Base-by-base conservation (phyloP, 2,329 filamentous ascomycete genomes). In the Cercospora zeina region DNA sequence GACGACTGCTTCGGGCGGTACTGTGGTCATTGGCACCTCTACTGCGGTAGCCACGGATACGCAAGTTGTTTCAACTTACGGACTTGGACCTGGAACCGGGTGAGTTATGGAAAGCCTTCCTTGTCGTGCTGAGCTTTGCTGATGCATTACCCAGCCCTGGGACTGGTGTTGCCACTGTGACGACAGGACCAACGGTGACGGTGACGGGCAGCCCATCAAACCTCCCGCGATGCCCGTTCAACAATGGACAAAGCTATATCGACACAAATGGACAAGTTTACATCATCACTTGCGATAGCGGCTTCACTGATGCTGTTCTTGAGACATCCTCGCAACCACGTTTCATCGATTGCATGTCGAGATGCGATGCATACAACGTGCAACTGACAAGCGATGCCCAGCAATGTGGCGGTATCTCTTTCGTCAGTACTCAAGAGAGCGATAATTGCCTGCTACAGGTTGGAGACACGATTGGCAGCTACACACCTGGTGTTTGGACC, bases 351-450 rank as follows among this genome's bases (percentile, higher is more conserved):
- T 74, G 73, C 45, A 72, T 73, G 54, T 61, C 67, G 24, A 65
- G 70, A n/a, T 74, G 73, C 62, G 71, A 73, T 59, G 68, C 68
- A 64, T 73, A 69, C 63, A 74, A 74, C 53, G 51, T 19, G 2
- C 21, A 45, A 14, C n/a, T 42, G 37, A 39, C 24, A 4, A 37
- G 36, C 54, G 21, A 45, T 10, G 13, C 14, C 3, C 34, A 19
- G 19, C 34, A 47, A 30, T 75, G 73, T 55, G 50, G 64, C 4
- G 71, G 68, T 19, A 62, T 74, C 27, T 72, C 70, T 1, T 74
- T 63, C 61, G 63, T 64, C 30, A 42, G 54, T 31, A 54, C 45
- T 10, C 53, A 55, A 21, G 56, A 33, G 0, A 60, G 30, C 4
- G 51, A 67, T 16, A 73, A 73, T 45, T 75, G 73, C 59, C 53